These are phyloP conservation scores for Spathaspora girioi DNA, from an alignment of 805 yeast genomes.

Conservation along the genomic window DNA sequence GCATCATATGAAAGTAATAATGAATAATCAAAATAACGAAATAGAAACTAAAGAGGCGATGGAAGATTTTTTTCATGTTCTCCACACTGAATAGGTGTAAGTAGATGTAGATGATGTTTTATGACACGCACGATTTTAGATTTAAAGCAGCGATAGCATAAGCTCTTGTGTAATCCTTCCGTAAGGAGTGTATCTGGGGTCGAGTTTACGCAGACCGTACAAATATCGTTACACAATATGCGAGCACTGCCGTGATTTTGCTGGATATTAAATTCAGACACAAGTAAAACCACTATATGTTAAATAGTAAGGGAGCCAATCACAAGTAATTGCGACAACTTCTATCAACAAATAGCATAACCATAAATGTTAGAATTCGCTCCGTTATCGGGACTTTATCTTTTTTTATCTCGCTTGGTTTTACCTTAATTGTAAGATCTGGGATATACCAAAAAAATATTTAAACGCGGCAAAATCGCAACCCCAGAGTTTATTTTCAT, in stretches of 20 bases:
- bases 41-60: not conserved
- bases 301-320: no score
- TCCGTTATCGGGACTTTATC: not conserved
- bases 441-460: not conserved
- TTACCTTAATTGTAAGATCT: not conserved
- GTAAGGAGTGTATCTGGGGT: not conserved
- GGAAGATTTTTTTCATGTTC: not conserved
- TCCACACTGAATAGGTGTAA: not conserved
- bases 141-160: not conserved
- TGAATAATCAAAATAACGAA: not conserved
- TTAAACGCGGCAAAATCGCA: not conserved
- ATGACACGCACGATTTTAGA: not conserved
- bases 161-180: not conserved
- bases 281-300: no score
- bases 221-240: no score
- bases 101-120: not conserved
- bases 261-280: no score
- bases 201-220: not conserved
- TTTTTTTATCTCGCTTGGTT: not conserved
- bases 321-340: no score
- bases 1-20: not conserved
- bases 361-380: no score
- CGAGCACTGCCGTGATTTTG: no score
- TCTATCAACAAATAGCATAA: no score
- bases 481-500: not conserved